Evolutionary conservation across 2,329 filamentous ascomycete genomes (phyloP), one percentile per base, ranked within the genome.

Genomic region (Phialophora verrucosa): DNA sequence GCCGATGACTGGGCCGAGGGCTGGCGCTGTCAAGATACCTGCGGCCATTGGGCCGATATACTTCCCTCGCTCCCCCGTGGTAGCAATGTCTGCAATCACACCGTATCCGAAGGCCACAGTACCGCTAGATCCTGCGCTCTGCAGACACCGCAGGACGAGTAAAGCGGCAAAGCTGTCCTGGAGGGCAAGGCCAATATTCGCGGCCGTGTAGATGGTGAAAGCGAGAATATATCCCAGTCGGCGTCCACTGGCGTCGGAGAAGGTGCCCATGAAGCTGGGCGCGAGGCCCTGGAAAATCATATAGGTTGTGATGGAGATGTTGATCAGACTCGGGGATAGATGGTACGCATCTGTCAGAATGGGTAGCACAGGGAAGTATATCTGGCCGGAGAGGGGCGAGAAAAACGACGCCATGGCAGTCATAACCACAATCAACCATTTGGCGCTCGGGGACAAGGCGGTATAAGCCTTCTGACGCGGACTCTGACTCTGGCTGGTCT

Each of bases 241-340:
- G 63, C 83, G 76, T 14, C 83, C 83, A 47, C 77, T 78, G 57
- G 78, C 81, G 67, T 85, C 83, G 1, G 82, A 79, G 54, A 85
- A 79, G 35, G 81, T 81, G 1, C 81, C 83, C 65, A 83, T 78
- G 17, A 85, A 77, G 71, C 83, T 82, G 20, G 83, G 83, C 1
- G 82, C 79, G 12, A 87, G 74, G 2, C 81, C 85, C 76, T 87
- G 84, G 50, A 84, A 78, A 53, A 84, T 82, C 80, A 80, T 27
- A 54, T 67, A 68, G 5, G 75, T 75, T 1, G 77, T 76, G 32
- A 77, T 72, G 0, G 74, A 74, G 20, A 77, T 63, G 49, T 75
- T 71, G 59, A 72, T 68, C 53, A 57, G 61, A 20, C 38, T 25
- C n/a, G n/a, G 44, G 3, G 61, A 63, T 5, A 63, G 10, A 42